Base-by-base conservation (phyloP, 1,284 basidiomycete genomes). In the Sanghuangporus weigelae region DNA sequence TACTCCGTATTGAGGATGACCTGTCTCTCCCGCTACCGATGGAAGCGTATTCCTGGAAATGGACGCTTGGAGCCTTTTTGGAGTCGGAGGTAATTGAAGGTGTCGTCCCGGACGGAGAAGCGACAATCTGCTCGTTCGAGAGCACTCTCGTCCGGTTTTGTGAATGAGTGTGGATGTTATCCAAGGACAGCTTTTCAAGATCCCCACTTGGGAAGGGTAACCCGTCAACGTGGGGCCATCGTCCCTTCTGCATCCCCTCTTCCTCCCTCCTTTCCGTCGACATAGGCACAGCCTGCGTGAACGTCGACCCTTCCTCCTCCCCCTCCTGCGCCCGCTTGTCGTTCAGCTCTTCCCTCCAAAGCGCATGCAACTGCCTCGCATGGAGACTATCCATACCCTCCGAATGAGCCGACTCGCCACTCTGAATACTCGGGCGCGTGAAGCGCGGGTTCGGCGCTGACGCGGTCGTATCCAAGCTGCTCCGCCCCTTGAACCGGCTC, bases 341-440 rank as follows among this genome's bases (percentile, higher is more conserved):
- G 16, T 62, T 56, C 44, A 40, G 38, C 26, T 65, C 64, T 26
- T 62, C 57, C 12, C 31, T 57, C 64, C 64, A 63, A 7, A 62
- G 60, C 19, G 51, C 57, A 8, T 65, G 60, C 2, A 65, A 57
- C 55, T 59, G 59, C 11, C 54, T 49, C 1, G 63, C 63, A 19
- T 42, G 63, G 4, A 60, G 38, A n/a, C 54, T 57, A 48, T 61
- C 59, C 59, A 64, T 64, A 7, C 54, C 63, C 23, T 42, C 54
- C 16, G 63, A 61, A n/a, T 21, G 21, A 26, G 35, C 44, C 8
- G 58, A 55, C 12, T 51, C 26, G 1, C 35, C 23, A 39, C 55
- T 61, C 35, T 44, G 39, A 40, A 38, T 50, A 35, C 56, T 63
- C 39, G 48, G 56, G 7, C 56, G 44, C 7, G 58, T 39, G 42